These are phyloP conservation scores for Hordeum pubiflorum DNA, from an alignment of 202 grass and related monocot genomes.

Conservation along the genomic window DNA sequence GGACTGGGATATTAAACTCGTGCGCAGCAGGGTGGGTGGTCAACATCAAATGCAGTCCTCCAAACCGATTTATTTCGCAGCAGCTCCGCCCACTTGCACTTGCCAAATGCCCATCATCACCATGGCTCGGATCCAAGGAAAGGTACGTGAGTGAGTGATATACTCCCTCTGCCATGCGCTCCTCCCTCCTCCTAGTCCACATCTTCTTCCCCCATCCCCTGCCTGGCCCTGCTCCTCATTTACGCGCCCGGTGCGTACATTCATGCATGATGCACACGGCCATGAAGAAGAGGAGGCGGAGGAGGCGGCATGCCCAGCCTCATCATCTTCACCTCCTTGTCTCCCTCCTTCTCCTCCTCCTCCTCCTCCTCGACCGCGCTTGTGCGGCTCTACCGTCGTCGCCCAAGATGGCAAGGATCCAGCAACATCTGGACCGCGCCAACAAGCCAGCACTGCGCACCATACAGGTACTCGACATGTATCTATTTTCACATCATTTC, in stretches of 20 bases:
- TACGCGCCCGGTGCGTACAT: not conserved
- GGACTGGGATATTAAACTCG: not conserved
- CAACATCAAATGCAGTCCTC: not conserved
- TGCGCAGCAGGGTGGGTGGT: not conserved
- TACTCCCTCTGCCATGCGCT: not conserved
- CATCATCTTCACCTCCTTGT: not conserved
- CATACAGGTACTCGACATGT: slow-evolving; percentile 31
- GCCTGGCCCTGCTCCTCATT: not conserved
- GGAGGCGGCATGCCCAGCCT: not conserved
- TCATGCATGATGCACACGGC: slow-evolving; percentile 17
- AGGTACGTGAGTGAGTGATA: not conserved
- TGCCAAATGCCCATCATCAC: slow-evolving; percentile 2
- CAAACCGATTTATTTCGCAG: not conserved
- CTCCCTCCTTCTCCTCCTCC: not conserved
- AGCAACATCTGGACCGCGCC: slow-evolving; percentile 51
- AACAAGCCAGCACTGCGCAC: slow-evolving; percentile 57
- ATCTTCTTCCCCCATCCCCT: not conserved
- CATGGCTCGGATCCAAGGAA: slow-evolving; percentile 35
- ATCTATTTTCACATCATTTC: not conserved
- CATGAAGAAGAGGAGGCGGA: not conserved
- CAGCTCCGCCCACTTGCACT: not conserved
- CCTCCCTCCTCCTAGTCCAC: not conserved
- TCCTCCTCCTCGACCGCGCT: not conserved
- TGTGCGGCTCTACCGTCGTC: not conserved
- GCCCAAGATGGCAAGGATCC: slow-evolving; percentile 36